Evolutionary conservation across 2,329 filamentous ascomycete genomes (phyloP), one percentile per base, ranked within the genome.

Genomic region (Exserohilum turcica): DNA sequence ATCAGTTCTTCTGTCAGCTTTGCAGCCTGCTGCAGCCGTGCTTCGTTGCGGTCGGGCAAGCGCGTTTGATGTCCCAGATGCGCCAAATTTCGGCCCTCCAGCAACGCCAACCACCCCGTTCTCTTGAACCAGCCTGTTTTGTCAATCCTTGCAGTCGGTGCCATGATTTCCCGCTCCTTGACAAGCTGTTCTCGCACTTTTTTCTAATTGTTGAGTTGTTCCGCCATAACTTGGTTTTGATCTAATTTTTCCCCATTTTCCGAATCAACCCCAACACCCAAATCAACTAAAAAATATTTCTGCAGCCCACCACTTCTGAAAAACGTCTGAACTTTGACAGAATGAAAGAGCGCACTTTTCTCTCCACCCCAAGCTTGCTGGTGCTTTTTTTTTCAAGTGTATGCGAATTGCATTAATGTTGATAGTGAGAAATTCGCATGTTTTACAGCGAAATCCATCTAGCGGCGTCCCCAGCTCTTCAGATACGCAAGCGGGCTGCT

Each of bases 1-100:
- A 35, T 35, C 6, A 35, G 18, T 18, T 35, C 32, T 35, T 35
- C 13, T 16, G n/a, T 35, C 6, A 35, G 15, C 32, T 35, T 35
- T 2, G 32, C 32, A 35, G 13, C 32, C 3, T 3, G 28, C 28
- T 31, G 28, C 6, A 31, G 28, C 28, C 13, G 8, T 31, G 3
- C 6, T 31, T 31, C 28, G 29, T 31, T 31, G 10, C 29, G 29
- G 45, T 48, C 51, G 61, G 35, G 59, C 61, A 52, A 45, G 61
- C 33, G 55, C 37, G 58, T 56, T 58, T 33, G 43, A 37, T 55
- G 60, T 50, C 47, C 57, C 49, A 32, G 46, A 57, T 43, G 39
- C 48, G 33, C 64, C 59, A 47, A 43, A 24, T 10, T 44, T 33
- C 31, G 9, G 31, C 31, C 31, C 12, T 33, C 15, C 12, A 36